phyloP scores from a whole-genome alignment of 805 yeast species.

The Kockiozyma suomiensis region DNA sequence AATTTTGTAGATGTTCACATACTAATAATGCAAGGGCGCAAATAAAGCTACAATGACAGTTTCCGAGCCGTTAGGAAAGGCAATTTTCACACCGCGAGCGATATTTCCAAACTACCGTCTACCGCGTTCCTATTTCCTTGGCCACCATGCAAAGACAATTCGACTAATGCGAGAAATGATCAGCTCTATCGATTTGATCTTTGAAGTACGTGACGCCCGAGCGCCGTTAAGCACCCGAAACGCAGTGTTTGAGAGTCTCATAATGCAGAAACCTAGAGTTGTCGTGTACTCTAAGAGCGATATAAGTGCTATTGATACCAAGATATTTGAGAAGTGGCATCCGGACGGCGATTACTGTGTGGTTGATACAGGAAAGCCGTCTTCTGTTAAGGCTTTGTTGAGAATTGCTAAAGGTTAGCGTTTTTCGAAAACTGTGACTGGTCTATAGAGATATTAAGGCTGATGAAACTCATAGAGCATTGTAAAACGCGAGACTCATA shows the following conservation, averaged over 20 bases:
- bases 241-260: conserved; percentile 68
- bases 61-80: background rate
- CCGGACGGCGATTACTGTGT: conserved; percentile 52
- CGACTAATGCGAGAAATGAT: conserved; percentile 65
- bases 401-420: conserved; percentile 50
- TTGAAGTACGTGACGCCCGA: conserved; percentile 85
- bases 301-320: conserved; percentile 51
- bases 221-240: conserved; percentile 88
- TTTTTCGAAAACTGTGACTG: background rate
- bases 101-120: conserved; percentile 75
- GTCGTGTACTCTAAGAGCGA: conserved; percentile 80
- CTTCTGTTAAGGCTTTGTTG: conserved; percentile 56
- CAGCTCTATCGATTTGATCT: conserved; percentile 76
- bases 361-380: conserved; percentile 58
- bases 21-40: background rate
- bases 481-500: conserved; percentile 58
- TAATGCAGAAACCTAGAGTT: conserved; percentile 57
- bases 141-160: conserved; percentile 85
- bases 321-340: conserved; percentile 55
- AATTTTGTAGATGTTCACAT: too few species aligned
- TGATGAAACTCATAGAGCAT: conserved; percentile 38
- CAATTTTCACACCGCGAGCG: conserved; percentile 62
- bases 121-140: conserved; percentile 64
- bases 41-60: background rate
- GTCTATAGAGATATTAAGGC: conserved; percentile 52